Evolutionary conservation across 2,329 filamentous ascomycete species (phyloP).

Genomic region (Aspergillus chevalieri): DNA sequence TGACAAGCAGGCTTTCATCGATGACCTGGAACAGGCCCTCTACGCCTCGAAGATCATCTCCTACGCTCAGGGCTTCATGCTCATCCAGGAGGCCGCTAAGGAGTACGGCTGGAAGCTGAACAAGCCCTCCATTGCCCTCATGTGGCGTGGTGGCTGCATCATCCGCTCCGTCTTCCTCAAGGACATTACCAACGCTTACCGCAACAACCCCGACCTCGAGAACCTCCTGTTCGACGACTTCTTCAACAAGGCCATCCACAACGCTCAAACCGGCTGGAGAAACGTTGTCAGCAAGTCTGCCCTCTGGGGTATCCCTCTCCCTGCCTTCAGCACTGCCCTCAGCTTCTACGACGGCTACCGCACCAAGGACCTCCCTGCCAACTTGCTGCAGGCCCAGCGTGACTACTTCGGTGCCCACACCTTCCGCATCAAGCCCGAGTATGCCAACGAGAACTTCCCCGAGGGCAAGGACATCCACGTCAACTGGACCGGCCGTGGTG

Average conservation of each 20-base stretch:
- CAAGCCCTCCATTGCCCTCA: constrained; percentile 99
- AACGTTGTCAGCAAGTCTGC: constrained; percentile 86
- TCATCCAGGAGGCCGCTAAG: constrained; percentile 96
- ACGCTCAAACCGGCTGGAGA: constrained; percentile 87
- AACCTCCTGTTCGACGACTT: constrained; percentile 98
- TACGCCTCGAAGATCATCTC: constrained; percentile 99
- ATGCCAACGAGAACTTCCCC: constrained; percentile 70
- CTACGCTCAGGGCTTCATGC: constrained; percentile 99
- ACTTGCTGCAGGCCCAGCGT: constrained; percentile 96
- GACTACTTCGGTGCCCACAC: constrained; percentile 98
- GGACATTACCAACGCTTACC: constrained; percentile 97
- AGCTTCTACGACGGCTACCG: constrained; percentile 99
- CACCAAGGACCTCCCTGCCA: constrained; percentile 93
- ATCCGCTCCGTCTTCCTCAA: constrained; percentile 99
- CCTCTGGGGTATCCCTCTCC: constrained; percentile 89
- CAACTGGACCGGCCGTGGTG: constrained; percentile 99
- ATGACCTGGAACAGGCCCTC: constrained; percentile 95
- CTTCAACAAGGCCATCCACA: constrained; percentile 99
- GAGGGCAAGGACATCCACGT: constrained; percentile 89
- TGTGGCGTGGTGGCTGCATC: constrained; percentile 99
- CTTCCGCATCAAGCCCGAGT: constrained; percentile 80
- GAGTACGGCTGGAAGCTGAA: constrained; percentile 98
- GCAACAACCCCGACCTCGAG: constrained; percentile 86
- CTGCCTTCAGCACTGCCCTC: constrained; percentile 92
- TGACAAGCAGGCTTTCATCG: constrained; percentile 87